Evolutionary conservation across 257 asterid genomes (phyloP).

Genomic region (Plectranthus barbatus): DNA sequence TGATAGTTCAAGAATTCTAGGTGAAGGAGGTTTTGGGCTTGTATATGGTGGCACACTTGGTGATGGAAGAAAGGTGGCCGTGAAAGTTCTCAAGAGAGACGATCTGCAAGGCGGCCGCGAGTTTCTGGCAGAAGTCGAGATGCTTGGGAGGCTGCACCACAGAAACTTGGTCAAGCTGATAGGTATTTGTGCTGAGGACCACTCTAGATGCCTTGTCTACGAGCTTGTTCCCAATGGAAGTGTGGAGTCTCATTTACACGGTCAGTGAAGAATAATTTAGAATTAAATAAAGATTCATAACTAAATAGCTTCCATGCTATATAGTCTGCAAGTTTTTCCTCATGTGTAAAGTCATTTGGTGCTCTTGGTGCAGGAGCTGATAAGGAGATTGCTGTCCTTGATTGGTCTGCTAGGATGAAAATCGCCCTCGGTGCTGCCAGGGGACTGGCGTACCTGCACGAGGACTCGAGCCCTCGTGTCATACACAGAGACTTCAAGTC

Average conservation of each 20-base stretch:
- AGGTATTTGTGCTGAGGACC: conserved; percentile 74
- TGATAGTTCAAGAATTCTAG: conserved; percentile 41
- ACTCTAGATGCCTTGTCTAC: conserved; percentile 59
- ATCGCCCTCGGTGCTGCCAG: conserved; percentile 93
- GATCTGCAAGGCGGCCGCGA: conserved; percentile 83
- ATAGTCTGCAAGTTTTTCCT: not conserved
- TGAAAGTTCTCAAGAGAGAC: conserved; percentile 74
- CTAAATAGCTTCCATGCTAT: not conserved
- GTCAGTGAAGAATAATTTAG: conserved; percentile 21
- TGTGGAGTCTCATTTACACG: conserved; percentile 86
- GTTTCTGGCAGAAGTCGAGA: conserved; percentile 91
- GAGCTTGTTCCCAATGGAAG: conserved; percentile 94
- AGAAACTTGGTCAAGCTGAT: conserved; percentile 73
- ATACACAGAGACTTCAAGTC: conserved; percentile 96
- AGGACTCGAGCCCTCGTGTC: conserved; percentile 95
- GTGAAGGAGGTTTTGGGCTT: conserved; percentile 95
- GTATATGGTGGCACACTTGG: conserved; percentile 77
- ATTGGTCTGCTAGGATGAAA: conserved; percentile 76
- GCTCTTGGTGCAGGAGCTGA: conserved; percentile 52
- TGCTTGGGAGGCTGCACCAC: conserved; percentile 87
- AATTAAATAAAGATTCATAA: not conserved
- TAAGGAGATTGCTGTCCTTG: conserved; percentile 60
- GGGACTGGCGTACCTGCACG: conserved; percentile 88
- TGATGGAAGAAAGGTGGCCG: conserved; percentile 66
- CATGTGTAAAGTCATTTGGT: too few species aligned